Evolutionary conservation across 306 rosid genomes (phyloP).

Genomic region (Canavalia gladiata): DNA sequence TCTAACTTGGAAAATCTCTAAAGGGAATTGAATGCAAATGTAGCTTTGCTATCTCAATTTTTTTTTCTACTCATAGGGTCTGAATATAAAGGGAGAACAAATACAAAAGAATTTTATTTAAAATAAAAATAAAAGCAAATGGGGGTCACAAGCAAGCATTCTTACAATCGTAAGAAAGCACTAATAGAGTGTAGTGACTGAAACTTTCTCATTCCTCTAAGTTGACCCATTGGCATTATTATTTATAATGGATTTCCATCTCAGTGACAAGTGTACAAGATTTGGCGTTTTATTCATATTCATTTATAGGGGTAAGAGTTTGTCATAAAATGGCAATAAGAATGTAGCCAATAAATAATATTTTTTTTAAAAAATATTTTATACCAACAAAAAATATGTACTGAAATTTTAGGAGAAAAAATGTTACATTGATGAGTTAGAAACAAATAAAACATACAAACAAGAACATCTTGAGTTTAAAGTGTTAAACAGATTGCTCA

Average conservation of each 20-base stretch:
- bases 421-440: too few relatives aligned
- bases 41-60: conserved; percentile 8
- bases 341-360: neutral
- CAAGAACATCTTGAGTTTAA: too few relatives aligned
- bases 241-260: conserved; percentile 54
- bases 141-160: conserved; percentile 78
- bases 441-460: too few relatives aligned
- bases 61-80: neutral
- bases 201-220: conserved; percentile 34
- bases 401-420: neutral
- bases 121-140: conserved; percentile 45
- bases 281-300: conserved; percentile 42
- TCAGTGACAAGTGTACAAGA: conserved; percentile 1
- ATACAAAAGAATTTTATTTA: neutral
- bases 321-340: neutral
- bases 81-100: neutral
- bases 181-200: conserved; percentile 49
- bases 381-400: neutral
- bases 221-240: conserved; percentile 60
- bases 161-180: conserved; percentile 87
- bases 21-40: conserved; percentile 9
- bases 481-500: too few relatives aligned
- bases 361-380: neutral
- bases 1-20: conserved; percentile 31
- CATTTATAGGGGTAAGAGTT: conserved; percentile 33